Evolutionary conservation across 805 yeast species (phyloP).

Genomic region (Candida xiaguanensis): DNA sequence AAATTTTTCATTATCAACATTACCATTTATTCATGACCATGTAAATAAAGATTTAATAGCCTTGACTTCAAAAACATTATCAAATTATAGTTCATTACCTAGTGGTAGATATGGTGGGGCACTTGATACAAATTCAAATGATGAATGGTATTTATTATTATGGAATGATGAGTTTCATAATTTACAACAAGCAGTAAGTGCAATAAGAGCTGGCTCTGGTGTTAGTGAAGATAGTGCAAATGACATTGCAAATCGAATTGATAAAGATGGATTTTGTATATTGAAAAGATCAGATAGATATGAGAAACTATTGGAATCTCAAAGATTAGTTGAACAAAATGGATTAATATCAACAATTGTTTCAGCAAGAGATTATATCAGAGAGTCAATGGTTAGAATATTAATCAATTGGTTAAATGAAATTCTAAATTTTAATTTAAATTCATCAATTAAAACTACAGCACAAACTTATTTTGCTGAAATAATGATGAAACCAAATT

Average conservation of each 20-base stretch:
- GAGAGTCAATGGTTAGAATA: slow-evolving; percentile 44
- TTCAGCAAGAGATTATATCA: slow-evolving; percentile 46
- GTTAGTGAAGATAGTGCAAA: slow-evolving; percentile 24
- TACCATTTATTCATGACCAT: slow-evolving; percentile 36
- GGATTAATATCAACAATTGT: slow-evolving; percentile 57
- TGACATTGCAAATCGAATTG: slow-evolving; percentile 42
- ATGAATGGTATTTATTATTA: slow-evolving; percentile 47
- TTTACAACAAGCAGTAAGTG: slow-evolving; percentile 49
- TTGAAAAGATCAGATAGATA: slow-evolving; percentile 30
- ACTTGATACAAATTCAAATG: slow-evolving; percentile 27
- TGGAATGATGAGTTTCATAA: slow-evolving; percentile 81
- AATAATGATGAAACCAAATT: slow-evolving; percentile 35
- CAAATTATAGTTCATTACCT: slow-evolving; percentile 32
- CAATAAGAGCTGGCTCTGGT: slow-evolving; percentile 36
- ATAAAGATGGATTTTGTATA: slow-evolving; percentile 47
- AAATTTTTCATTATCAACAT: slow-evolving; percentile 32
- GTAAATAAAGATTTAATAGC: slow-evolving; percentile 20
- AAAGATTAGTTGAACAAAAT: slow-evolving; percentile 37
- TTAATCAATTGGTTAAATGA: slow-evolving; percentile 52
- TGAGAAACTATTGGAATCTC: slow-evolving; percentile 25
- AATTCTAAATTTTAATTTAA: slow-evolving; percentile 21
- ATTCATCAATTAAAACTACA: slow-evolving; percentile 20
- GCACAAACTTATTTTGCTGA: slow-evolving; percentile 32
- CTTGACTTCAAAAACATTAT: slow-evolving; percentile 22
- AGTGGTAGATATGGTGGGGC: slow-evolving; percentile 26